Conservation (phyloP, 2,329 filamentous ascomycete genomes). For the Pyrenochaeta sp. region DNA sequence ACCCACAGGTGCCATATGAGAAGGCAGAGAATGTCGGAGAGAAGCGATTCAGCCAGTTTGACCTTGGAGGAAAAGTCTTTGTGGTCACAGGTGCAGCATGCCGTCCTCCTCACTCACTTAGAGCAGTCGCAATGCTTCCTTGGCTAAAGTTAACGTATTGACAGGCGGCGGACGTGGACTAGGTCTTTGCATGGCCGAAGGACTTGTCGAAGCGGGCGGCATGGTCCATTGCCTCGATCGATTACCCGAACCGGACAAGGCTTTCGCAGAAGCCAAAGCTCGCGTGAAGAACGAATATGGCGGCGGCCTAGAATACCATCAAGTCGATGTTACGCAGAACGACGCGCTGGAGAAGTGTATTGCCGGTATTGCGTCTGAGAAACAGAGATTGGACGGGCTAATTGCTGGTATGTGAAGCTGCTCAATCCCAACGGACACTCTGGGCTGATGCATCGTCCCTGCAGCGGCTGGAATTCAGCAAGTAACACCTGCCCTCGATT, state of each 20-base stretch:
- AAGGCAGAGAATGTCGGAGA: slow-evolving; percentile 26
- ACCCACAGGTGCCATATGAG: slow-evolving; percentile 26
- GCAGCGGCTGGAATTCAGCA: slow-evolving; percentile 76
- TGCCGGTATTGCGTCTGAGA: slow-evolving; percentile 70
- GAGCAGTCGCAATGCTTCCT: slow-evolving; percentile 38
- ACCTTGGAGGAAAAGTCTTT: slow-evolving; percentile 43
- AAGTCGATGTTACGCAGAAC: slow-evolving; percentile 79
- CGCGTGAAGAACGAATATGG: slow-evolving; percentile 68
- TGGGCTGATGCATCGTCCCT: neutral
- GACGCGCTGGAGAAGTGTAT: slow-evolving; percentile 71
- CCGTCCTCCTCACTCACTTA: slow-evolving; percentile 66
- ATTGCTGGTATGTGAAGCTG: slow-evolving; percentile 59
- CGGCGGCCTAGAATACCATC: slow-evolving; percentile 74
- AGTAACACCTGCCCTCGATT: slow-evolving; percentile 81
- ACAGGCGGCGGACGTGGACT: slow-evolving; percentile 75
- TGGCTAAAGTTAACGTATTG: slow-evolving; percentile 16
- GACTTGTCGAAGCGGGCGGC: slow-evolving; percentile 76
- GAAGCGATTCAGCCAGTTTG: slow-evolving; percentile 36
- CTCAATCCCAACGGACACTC: neutral
- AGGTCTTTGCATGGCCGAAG: slow-evolving; percentile 75
- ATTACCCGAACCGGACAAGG: slow-evolving; percentile 62
- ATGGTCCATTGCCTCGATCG: slow-evolving; percentile 73
- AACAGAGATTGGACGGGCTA: slow-evolving; percentile 78
- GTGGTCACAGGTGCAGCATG: slow-evolving; percentile 69
- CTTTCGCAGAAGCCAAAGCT: slow-evolving; percentile 70